These are phyloP conservation scores for Septoria petroselini DNA, from an alignment of 2,329 filamentous ascomycete species.

Conservation along the genomic window DNA sequence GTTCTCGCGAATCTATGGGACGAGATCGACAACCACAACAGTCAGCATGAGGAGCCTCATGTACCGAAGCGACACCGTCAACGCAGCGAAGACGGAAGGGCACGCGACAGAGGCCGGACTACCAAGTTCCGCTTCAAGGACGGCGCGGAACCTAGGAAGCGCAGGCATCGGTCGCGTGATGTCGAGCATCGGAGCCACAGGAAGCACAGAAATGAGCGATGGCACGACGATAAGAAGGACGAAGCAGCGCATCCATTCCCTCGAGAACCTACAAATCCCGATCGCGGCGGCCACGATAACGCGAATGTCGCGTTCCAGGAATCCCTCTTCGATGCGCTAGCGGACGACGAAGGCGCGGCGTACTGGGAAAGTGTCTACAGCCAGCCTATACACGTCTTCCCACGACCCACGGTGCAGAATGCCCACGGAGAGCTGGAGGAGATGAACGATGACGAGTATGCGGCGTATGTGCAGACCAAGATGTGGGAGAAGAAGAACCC, in stretches of 20 bases:
- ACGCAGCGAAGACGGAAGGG: neutral
- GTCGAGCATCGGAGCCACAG: constrained; percentile 11
- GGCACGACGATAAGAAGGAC: constrained; percentile 5
- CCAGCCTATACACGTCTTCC: constrained; percentile 83
- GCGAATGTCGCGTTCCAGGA: constrained; percentile 80
- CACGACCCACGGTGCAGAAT: constrained; percentile 60
- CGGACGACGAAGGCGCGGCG: constrained; percentile 89
- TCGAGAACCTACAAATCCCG: constrained; percentile 30
- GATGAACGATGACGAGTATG: constrained; percentile 94
- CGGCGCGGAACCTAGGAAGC: constrained; percentile 24
- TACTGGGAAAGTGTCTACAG: constrained; percentile 98
- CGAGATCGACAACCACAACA: constrained; percentile 37
- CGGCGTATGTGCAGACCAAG: constrained; percentile 72
- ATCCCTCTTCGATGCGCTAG: constrained; percentile 93
- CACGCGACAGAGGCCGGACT: constrained; percentile 10
- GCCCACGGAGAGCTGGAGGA: constrained; percentile 62
- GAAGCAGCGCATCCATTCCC: constrained; percentile 36
- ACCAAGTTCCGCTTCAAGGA: constrained; percentile 36
- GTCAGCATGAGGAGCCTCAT: constrained; percentile 18
- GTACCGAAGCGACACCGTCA: constrained; percentile 12
- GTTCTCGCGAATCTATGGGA: constrained; percentile 34
- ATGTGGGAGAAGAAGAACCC: constrained; percentile 98
- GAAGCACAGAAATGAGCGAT: constrained; percentile 19
- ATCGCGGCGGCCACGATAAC: constrained; percentile 46
- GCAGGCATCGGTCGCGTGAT: constrained; percentile 27